Base-by-base conservation (phyloP, 2,329 filamentous ascomycete genomes). In the Cadophora luteo-olivacea region DNA sequence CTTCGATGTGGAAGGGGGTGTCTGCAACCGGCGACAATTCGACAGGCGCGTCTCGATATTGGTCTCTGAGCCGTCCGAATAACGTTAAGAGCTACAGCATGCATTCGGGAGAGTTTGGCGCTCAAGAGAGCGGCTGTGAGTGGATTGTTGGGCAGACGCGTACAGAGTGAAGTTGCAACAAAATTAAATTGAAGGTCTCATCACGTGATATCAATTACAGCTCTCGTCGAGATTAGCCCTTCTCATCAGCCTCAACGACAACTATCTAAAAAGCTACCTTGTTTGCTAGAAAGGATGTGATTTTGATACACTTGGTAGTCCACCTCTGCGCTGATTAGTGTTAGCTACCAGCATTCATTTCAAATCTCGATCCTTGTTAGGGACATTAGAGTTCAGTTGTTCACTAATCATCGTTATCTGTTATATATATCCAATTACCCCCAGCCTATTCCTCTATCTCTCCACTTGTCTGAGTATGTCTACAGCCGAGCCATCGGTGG, bases 41-140 rank as follows among this genome's bases (percentile, higher is more conserved):
- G 77, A 71, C 77, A 78, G 57, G 74, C 68, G 61, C 69, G 65
- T 68, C 74, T 72, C 61, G 70, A 69, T 62, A 73, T 68, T 58
- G 75, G 73, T 72, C 69, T 69, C 22, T 69, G 70, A 68, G 73
- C 73, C 72, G 72, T 75, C 52, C 75, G 74, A 68, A 78, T 66
- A 61, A 69, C 75, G 68, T 71, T 68, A 52, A 76, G 66, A 69
- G 72, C 72, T 75, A 72, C 71, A 55, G 75, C 73, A 73, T 78
- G 77, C 77, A 79, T 79, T 69, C 76, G 73, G 74, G 52, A 72
- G 54, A 36, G 32, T 19, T 69, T 72, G 72, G 70, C 70, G 75
- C 76, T 73, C 72, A 45, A 66, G 61, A 65, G 74, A 74, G 75
- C 75, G 72, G 61, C 66, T 70, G 57, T 61, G 51, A 29, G 41